Evolutionary conservation across 306 rosid species (phyloP), one percentile per base, ranked within the genome.

Genomic region (Inga leiocalycina): DNA sequence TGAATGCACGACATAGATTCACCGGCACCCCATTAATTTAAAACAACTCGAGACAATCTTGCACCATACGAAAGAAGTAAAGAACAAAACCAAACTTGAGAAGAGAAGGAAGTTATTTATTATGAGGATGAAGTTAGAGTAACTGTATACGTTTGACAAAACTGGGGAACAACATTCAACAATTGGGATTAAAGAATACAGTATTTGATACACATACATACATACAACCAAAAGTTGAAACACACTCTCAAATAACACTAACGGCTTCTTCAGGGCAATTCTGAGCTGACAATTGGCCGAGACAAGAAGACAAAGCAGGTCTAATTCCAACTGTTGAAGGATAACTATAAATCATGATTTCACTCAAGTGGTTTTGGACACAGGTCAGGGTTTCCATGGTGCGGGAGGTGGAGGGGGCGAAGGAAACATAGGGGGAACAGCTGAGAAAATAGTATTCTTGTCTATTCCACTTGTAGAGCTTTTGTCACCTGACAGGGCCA

Each of bases 401-500:
- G 97, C 93, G 22, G 97, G 97, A 74, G 97, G 97, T 2, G 97
- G 97, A 19, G 97, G 97, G 4, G 97, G 94, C 39, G 96, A 90
- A 11, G 97, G 96, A 74, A 91, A 93, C 97, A 93, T 91, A 10
- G 97, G 97, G 32, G 94, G 96, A 84, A 93, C 90, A 2, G 97
- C 93, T 0, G 92, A 91, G 90, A 93, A 91, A 66, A 91, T 86
- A 6, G 96, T 93, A 84, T 93, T 93, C 82, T 91, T 93, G 84
- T 93, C 97, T 44, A 93, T 89, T 37, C 93, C 90, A 52, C 17
- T 52, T 16, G n/a, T 22, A 9, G 70, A 24, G 69, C 79, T 51
- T 77, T 74, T 88, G 41, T 91, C 96, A 54, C 97, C 97, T 0
- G 97, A 93, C 87, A 93, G 79, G 10, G 93, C 96, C 74, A 93